A percentile compares a stretch with the other conserved stretches of the same genome.
These are phyloP conservation scores for Quercus lobata DNA, from an alignment of 331 rosid species.

Conservation along the genomic window DNA sequence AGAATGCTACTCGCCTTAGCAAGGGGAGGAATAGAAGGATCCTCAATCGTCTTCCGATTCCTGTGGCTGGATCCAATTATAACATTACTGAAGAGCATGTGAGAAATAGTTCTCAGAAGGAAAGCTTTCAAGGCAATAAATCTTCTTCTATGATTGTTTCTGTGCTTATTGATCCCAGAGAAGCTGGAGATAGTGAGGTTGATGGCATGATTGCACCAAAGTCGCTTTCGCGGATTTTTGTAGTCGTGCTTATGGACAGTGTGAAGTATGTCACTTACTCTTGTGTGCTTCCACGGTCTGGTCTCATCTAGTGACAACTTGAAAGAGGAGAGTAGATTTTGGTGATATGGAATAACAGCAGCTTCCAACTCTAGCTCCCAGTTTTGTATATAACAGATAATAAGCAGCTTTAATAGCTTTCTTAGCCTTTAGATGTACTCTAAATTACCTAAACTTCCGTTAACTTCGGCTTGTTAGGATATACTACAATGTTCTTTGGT, in stretches of 20 bases:
- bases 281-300: slow-evolving; percentile 67
- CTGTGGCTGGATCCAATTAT: slow-evolving; percentile 42
- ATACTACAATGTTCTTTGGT: neutral
- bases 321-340: slow-evolving; percentile 18
- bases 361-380: slow-evolving; percentile 22
- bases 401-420: neutral
- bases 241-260: slow-evolving; percentile 80
- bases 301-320: slow-evolving; percentile 60
- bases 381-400: slow-evolving; percentile 46
- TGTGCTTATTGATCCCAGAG: slow-evolving; percentile 92
- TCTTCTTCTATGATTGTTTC: slow-evolving; percentile 78
- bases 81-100: slow-evolving; percentile 56
- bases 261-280: slow-evolving; percentile 93
- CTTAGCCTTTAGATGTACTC: neutral
- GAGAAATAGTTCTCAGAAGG: slow-evolving; percentile 35
- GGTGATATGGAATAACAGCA: neutral
- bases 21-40: slow-evolving; percentile 71
- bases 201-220: slow-evolving; percentile 75
- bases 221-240: slow-evolving; percentile 78
- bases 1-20: slow-evolving; percentile 41
- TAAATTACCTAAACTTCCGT: neutral
- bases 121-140: slow-evolving; percentile 50
- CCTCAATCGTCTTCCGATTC: slow-evolving; percentile 55
- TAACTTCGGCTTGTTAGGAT: neutral
- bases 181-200: slow-evolving; percentile 55